phyloP scores from a whole-genome alignment of 1,284 basidiomycete genomes.

The Cryptococcus hybrid region DNA sequence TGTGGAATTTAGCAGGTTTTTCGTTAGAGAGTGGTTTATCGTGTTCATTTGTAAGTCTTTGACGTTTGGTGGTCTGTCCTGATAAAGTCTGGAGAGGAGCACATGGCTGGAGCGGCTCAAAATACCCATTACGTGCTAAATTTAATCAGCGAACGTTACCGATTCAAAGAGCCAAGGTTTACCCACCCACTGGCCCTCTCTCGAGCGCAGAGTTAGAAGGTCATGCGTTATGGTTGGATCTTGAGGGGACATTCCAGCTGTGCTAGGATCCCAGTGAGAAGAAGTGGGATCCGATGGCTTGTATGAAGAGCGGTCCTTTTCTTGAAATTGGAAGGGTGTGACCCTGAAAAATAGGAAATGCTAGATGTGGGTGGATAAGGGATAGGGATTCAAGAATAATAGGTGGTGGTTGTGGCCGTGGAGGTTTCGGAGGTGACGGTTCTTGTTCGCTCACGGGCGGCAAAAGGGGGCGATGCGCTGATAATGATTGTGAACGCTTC shows the following conservation, averaged over 20 bases:
- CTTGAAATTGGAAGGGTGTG: not conserved
- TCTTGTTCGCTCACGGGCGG: slow-evolving; percentile 47
- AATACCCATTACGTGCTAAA: slow-evolving; percentile 43
- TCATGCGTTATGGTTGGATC: slow-evolving; percentile 43
- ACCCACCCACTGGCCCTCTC: slow-evolving; percentile 35
- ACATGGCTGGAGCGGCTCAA: slow-evolving; percentile 49
- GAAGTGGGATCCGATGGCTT: no score
- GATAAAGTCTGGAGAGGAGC: slow-evolving; percentile 50
- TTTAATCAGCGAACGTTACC: not conserved
- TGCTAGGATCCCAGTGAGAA: slow-evolving; percentile 21
- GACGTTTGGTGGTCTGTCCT: slow-evolving; percentile 18
- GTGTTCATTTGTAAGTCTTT: slow-evolving; percentile 1
- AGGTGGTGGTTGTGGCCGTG: slow-evolving; percentile 31
- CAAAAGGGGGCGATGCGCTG: slow-evolving; percentile 60
- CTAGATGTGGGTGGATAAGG: not conserved
- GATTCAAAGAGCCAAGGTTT: no score
- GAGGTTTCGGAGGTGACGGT: not conserved
- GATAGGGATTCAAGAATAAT: slow-evolving; percentile 9
- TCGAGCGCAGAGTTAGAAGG: slow-evolving; percentile 19
- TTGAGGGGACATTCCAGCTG: slow-evolving; percentile 12
- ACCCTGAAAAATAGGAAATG: no score
- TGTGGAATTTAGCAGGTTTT: not conserved
- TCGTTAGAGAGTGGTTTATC: not conserved
- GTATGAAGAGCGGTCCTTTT: not conserved
- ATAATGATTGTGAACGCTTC: slow-evolving; percentile 88